A percentile compares a stretch with the other conserved stretches of the same genome.
Conservation (phyloP, 805 yeast species). For the Sugiyamaella mastotermitis region DNA sequence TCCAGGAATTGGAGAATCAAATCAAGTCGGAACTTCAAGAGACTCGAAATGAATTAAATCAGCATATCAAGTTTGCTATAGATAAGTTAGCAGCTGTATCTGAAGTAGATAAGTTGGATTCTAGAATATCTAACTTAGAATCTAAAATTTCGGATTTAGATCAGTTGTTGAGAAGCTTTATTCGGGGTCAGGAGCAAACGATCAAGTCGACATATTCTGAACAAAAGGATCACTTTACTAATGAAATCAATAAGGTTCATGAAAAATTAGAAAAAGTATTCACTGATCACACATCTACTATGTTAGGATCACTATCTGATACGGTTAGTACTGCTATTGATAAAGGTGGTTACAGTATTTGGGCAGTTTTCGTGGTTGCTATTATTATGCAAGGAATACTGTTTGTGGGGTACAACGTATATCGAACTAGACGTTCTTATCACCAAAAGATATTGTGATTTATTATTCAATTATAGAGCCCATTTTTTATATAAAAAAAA, state of each 20-base stretch:
- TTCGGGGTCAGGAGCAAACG: slow-evolving; percentile 7
- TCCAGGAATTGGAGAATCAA: too few relatives aligned
- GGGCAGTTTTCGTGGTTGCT: slow-evolving; percentile 21
- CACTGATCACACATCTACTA: slow-evolving; percentile 24
- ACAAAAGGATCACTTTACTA: slow-evolving; percentile 13
- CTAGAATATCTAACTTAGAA: slow-evolving; percentile 15
- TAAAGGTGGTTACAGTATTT: slow-evolving; percentile 25
- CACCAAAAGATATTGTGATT: slow-evolving; percentile 19
- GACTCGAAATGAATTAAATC: background rate
- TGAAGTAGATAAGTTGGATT: slow-evolving; percentile 5
- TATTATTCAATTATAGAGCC: too few relatives aligned
- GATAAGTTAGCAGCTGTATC: background rate
- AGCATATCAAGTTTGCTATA: too few relatives aligned
- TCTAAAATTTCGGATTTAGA: slow-evolving; percentile 8
- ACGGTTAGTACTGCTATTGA: slow-evolving; percentile 21
- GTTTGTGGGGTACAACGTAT: slow-evolving; percentile 26
- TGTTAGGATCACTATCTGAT: slow-evolving; percentile 23
- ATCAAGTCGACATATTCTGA: slow-evolving; percentile 7
- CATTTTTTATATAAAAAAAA: background rate
- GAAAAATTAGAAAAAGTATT: slow-evolving; percentile 18
- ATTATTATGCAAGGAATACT: slow-evolving; percentile 23
- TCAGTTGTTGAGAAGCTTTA: too few relatives aligned
- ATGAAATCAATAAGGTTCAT: slow-evolving; percentile 15
- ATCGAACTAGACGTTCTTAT: slow-evolving; percentile 23
- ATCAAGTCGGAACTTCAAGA: background rate